Evolutionary conservation across 225 moss, liverwort and hornwort genomes (phyloP).

Genomic region (Sphagnum contortum): DNA sequence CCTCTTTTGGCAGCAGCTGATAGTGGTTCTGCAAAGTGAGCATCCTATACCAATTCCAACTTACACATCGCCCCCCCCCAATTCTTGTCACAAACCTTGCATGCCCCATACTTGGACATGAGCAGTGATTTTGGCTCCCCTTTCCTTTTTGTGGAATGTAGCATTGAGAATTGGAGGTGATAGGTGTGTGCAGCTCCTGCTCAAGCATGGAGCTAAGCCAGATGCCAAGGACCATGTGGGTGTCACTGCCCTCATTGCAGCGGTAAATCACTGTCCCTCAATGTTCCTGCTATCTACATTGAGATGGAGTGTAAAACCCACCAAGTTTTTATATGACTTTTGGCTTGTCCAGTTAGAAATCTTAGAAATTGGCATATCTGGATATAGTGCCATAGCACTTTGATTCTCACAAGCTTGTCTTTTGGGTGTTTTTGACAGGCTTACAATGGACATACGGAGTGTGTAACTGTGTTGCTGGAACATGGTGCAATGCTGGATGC

Average conservation of each 20-base stretch:
- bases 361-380: no score
- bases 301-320: no score
- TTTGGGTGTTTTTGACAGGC: conserved; percentile 6
- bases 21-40: conserved; percentile 23
- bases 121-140: no score
- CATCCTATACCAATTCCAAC: not conserved
- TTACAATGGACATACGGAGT: conserved; percentile 24
- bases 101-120: no score
- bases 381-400: no score
- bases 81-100: no score
- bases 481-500: conserved; percentile 19
- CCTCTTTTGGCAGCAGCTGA: conserved; percentile 37
- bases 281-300: no score
- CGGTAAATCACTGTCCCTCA: conserved; percentile 5
- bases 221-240: conserved; percentile 29
- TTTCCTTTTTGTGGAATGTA: not conserved
- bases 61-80: no score
- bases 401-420: no score
- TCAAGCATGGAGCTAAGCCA: conserved; percentile 22
- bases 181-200: conserved; percentile 35
- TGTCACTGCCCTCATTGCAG: conserved; percentile 26
- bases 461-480: conserved; percentile 17
- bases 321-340: no score
- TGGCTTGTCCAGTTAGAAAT: no score
- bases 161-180: conserved; percentile 12